Evolutionary conservation across 371 early-diverging fungal genomes (phyloP).

Genomic region (Fennellomyces sp.): DNA sequence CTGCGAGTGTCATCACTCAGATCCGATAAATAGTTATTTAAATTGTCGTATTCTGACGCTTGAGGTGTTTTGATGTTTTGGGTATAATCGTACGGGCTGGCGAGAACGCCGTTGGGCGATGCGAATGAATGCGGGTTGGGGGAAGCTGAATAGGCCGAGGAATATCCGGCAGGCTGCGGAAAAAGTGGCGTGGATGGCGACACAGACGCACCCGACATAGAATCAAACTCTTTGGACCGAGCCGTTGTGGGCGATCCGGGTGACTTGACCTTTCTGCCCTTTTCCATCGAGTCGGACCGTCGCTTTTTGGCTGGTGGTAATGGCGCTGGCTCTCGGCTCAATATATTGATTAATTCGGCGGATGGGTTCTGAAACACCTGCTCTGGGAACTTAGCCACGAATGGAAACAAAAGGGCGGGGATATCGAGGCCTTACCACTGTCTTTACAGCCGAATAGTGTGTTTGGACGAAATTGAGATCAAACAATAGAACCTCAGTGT

Average conservation of each 20-base stretch:
- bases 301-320: slow-evolving; percentile 5
- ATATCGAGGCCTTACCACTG: slow-evolving; percentile 27
- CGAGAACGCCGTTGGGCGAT: slow-evolving; percentile 11
- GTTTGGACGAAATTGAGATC: slow-evolving; percentile 63
- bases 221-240: not conserved
- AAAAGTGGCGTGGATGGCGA: slow-evolving; percentile 22
- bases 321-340: slow-evolving; percentile 1
- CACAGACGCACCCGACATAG: slow-evolving; percentile 5
- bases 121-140: slow-evolving; percentile 11
- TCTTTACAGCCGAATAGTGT: slow-evolving; percentile 52
- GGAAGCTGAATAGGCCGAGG: slow-evolving; percentile 16
- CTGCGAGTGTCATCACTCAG: slow-evolving; percentile 14
- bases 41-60: slow-evolving; percentile 1
- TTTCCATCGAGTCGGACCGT: slow-evolving; percentile 7
- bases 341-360: slow-evolving; percentile 21
- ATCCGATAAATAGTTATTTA: slow-evolving; percentile 16
- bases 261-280: slow-evolving; percentile 4
- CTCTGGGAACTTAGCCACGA: not conserved
- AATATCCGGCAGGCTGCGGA: slow-evolving; percentile 1
- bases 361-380: slow-evolving; percentile 30
- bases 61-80: slow-evolving; percentile 16
- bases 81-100: slow-evolving; percentile 13
- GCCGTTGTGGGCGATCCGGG: not conserved
- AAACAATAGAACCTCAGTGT: slow-evolving; percentile 50
- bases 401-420: not conserved